Evolutionary conservation across 192 early-diverging fungal species (phyloP).

Genomic region (Backusella luteola): DNA sequence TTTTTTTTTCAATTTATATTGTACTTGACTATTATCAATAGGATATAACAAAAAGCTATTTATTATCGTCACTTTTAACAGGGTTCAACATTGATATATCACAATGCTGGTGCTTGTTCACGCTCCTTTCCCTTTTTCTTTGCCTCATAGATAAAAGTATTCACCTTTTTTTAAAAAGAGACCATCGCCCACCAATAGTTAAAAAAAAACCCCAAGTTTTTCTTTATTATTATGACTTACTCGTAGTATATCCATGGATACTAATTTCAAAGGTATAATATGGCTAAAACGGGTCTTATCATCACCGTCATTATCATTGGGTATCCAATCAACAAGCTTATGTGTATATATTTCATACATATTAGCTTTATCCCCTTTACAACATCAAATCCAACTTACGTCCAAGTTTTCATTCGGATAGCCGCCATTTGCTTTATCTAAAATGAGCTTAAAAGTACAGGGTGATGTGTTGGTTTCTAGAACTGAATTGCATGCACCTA

Average conservation of each 20-base stretch:
- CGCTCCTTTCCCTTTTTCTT: neutral
- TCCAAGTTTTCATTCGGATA: constrained; percentile 1
- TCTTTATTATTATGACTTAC: neutral
- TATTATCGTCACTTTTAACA: neutral
- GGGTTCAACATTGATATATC: neutral
- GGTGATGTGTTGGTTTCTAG: neutral
- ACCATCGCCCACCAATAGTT: too few species aligned
- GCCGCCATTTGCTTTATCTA: neutral
- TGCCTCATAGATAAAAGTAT: neutral
- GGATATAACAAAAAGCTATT: neutral
- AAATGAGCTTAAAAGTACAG: neutral
- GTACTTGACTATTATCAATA: too few species aligned
- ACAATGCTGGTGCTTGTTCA: neutral
- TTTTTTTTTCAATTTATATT: too few species aligned
- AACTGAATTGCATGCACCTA: neutral
- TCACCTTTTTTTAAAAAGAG: neutral
- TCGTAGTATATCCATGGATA: neutral
- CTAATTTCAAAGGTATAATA: neutral
- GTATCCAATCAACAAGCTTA: constrained; percentile 1
- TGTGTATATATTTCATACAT: neutral
- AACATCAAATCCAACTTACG: neutral
- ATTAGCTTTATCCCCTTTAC: neutral
- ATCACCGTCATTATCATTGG: neutral
- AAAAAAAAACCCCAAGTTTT: neutral
- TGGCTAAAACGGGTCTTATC: neutral